Evolutionary conservation across 306 rosid genomes (phyloP), one percentile per base, ranked within the genome.

Genomic region (Cucumis cinereus): DNA sequence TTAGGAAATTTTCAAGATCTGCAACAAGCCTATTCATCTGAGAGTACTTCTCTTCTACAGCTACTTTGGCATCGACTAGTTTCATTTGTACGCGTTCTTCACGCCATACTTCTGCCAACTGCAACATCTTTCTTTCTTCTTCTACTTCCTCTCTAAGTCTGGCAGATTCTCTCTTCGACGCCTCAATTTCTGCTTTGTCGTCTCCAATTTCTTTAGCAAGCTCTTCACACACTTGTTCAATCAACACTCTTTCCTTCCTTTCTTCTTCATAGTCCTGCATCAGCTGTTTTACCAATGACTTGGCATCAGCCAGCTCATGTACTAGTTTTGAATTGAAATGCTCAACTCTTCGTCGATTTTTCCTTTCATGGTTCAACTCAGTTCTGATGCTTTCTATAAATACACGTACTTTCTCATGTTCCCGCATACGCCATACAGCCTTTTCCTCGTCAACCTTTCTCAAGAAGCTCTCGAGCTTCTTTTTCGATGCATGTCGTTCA

Each of bases 61-160:
- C 93, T 82, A 93, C 91, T 83, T 91, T 93, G 20, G 96, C 98
- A 82, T 93, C 97, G 57, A 91, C 85, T 79, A 93, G 84, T 80
- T 93, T 93, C 98, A 93, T 93, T 77, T 93, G 97, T 77, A 93
- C 97, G 38, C 97, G 97, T 84, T 93, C 97, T 83, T 93, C 98
- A 4, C 98, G 96, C 98, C 98, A 93, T 76, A 93, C 94, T 87
- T 93, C 97, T 63, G 93, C 97, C 92, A 90, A 87, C 84, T 93
- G 98, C 77, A 93, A 81, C 98, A 93, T 93, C 86, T 77, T 88
- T 74, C 96, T 87, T 64, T 93, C 98, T 24, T 89, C 98, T 45
- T 91, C 96, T 70, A 88, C 89, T 82, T 93, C 97, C 78, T 93
- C 98, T 81, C 90, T 83, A 63, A 87, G 77, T 72, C 77, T 81